Conservation (phyloP, 1,284 basidiomycete species). For the Tylopilus microsporus region DNA sequence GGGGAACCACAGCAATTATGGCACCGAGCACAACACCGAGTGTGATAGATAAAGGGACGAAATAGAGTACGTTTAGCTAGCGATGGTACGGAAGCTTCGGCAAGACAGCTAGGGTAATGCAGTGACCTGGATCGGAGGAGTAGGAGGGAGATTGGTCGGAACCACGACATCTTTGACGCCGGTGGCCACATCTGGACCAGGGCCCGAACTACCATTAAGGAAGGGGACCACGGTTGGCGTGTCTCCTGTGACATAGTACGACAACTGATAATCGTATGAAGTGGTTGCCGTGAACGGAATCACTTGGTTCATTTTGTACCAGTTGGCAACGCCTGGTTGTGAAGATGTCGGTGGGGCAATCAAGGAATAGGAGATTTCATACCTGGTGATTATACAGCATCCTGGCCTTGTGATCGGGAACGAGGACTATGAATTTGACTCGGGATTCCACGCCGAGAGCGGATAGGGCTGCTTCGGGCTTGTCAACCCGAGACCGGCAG, state of each 20-base stretch:
- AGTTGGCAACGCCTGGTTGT: slow-evolving; percentile 8
- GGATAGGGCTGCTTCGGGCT: slow-evolving; percentile 58
- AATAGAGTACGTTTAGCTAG: slow-evolving; percentile 34
- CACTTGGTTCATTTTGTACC: slow-evolving; percentile 20
- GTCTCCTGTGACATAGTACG: slow-evolving; percentile 2
- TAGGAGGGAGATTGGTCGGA: slow-evolving; percentile 1
- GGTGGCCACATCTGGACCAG: neutral
- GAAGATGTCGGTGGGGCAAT: slow-evolving; percentile 5
- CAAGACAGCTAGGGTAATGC: slow-evolving; percentile 30
- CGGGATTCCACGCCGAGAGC: slow-evolving; percentile 64
- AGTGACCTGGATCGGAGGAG: slow-evolving; percentile 31
- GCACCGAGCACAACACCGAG: slow-evolving; percentile 37
- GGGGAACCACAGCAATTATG: slow-evolving; percentile 18
- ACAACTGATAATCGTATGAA: slow-evolving; percentile 2
- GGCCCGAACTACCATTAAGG: neutral
- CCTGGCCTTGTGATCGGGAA: slow-evolving; percentile 25
- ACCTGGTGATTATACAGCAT: slow-evolving; percentile 19
- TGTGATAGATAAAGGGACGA: slow-evolving; percentile 39
- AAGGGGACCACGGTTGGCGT: slow-evolving; percentile 2
- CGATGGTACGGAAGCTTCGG: slow-evolving; percentile 21
- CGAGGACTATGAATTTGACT: slow-evolving; percentile 38
- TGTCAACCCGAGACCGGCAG: slow-evolving; percentile 63
- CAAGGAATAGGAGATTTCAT: slow-evolving; percentile 2
- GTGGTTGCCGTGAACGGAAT: slow-evolving; percentile 3
- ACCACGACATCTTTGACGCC: neutral